These are phyloP conservation scores for Adenanthera pavonina DNA, from an alignment of 306 rosid genomes.

Conservation along the genomic window DNA sequence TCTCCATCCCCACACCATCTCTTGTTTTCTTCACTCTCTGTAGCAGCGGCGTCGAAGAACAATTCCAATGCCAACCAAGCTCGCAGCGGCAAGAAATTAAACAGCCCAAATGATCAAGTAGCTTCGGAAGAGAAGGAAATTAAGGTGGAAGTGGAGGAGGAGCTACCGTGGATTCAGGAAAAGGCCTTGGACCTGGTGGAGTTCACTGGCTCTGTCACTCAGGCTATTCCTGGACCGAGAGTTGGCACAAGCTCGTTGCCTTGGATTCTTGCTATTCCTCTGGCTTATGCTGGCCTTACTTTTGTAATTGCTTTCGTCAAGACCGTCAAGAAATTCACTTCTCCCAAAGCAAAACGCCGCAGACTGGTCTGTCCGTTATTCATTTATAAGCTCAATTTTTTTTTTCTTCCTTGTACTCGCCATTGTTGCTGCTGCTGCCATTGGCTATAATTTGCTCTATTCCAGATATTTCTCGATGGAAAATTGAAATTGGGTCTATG, in stretches of 20 bases:
- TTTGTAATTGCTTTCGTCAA: slow-evolving; percentile 78
- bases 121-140: slow-evolving; percentile 36
- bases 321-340: slow-evolving; percentile 70
- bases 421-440: background rate
- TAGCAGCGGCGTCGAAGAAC: slow-evolving; percentile 44
- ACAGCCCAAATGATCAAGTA: background rate
- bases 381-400: background rate
- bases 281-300: slow-evolving; percentile 72
- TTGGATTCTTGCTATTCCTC: slow-evolving; percentile 89
- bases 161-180: slow-evolving; percentile 93
- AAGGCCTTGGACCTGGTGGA: slow-evolving; percentile 92
- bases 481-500: background rate
- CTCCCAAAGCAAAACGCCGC: slow-evolving; percentile 86
- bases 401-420: background rate
- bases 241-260: slow-evolving; percentile 87
- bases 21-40: background rate
- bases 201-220: slow-evolving; percentile 92
- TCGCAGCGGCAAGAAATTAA: slow-evolving; percentile 7
- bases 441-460: background rate
- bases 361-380: slow-evolving; percentile 52
- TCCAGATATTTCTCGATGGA: background rate
- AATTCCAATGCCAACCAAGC: slow-evolving; percentile 34
- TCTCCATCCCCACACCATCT: slow-evolving; percentile 13
- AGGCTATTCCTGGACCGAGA: slow-evolving; percentile 89
- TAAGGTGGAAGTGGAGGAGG: slow-evolving; percentile 77